Evolutionary conservation across 1,284 basidiomycete species (phyloP).

Genomic region (Pisolithus thermaeus): DNA sequence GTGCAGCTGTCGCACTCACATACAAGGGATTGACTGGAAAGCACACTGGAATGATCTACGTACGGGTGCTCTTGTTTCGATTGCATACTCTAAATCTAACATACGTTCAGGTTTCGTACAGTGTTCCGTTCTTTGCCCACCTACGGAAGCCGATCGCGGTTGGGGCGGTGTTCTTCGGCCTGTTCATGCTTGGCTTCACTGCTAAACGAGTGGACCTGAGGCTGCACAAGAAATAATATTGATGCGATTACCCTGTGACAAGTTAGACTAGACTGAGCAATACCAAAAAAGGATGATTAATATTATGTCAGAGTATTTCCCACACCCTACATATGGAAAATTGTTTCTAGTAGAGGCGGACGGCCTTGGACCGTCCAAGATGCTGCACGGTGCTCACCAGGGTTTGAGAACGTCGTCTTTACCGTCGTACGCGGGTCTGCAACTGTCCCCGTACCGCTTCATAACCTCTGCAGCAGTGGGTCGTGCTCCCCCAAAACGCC

Average conservation of each 20-base stretch:
- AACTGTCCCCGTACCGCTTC: slow-evolving; percentile 1
- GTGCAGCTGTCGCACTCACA: slow-evolving; percentile 70
- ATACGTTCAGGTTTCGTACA: slow-evolving; percentile 73
- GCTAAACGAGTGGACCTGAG: slow-evolving; percentile 63
- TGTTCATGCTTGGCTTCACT: slow-evolving; percentile 59
- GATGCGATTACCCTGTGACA: slow-evolving; percentile 6
- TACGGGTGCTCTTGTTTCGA: slow-evolving; percentile 34
- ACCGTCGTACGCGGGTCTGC: background rate
- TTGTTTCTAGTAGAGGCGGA: background rate
- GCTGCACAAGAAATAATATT: slow-evolving; percentile 48
- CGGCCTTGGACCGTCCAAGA: slow-evolving; percentile 7
- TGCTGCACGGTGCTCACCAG: slow-evolving; percentile 1
- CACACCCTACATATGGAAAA: background rate
- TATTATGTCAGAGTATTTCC: slow-evolving; percentile 1
- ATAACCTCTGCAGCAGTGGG: background rate
- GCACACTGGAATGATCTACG: slow-evolving; percentile 72
- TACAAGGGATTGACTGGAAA: slow-evolving; percentile 76
- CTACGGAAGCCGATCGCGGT: slow-evolving; percentile 81
- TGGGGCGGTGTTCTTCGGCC: slow-evolving; percentile 55
- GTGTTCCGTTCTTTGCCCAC: slow-evolving; percentile 68
- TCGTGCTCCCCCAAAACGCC: background rate
- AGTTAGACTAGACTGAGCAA: background rate
- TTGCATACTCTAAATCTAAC: slow-evolving; percentile 14
- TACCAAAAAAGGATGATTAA: background rate
- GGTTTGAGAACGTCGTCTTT: background rate